Evolutionary conservation across 169 alveolate species (phyloP), one percentile per base, ranked within the genome.

Genomic region (Plasmodium yoelii): DNA sequence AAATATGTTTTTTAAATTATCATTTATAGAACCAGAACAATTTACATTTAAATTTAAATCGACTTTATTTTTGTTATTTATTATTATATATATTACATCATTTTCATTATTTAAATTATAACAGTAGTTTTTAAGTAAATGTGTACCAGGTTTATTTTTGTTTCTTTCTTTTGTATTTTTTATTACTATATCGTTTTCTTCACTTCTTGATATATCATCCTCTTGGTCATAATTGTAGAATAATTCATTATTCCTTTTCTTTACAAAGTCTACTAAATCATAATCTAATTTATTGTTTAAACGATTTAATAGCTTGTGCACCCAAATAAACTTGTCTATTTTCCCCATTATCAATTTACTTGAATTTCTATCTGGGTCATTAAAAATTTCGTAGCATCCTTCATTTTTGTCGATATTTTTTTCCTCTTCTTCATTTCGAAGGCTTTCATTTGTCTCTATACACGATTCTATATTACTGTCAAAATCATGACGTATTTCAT

Each of bases 181-280:
- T 61, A 46, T 22, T 51, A 56, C 64, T 47, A n/a, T 39, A 26
- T 77, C 69, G 46, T 67, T 39, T 26, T 75, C 49, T 34, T 47
- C 60, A 1, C 19, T 24, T 57, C n/a, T 49, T 49, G 1, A 10
- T 55, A 26, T 34, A 18, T 2, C 80, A 22, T 80, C 60, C 63
- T 44, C 55, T 18, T 28, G 57, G 39, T 80, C 90, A 49, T 80
- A 59, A 7, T 39, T 46, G 44, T 67, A 80, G 24, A 10, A 7
- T 39, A 80, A 18, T 56, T 51, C 90, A 28, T 47, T 24, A 19
- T 61, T 80, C 53, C 67, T 22, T 18, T 28, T 80, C 71, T 47
- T 80, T 34, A 67, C 74, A 55, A 80, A 80, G n/a, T 80, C 64
- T 22, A 80, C 44, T 67, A 80, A 80, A 67, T 80, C 19, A 28